Evolutionary conservation across 805 yeast species (phyloP), one percentile per base, ranked within the genome.

Genomic region (Candida ipomoeae): DNA sequence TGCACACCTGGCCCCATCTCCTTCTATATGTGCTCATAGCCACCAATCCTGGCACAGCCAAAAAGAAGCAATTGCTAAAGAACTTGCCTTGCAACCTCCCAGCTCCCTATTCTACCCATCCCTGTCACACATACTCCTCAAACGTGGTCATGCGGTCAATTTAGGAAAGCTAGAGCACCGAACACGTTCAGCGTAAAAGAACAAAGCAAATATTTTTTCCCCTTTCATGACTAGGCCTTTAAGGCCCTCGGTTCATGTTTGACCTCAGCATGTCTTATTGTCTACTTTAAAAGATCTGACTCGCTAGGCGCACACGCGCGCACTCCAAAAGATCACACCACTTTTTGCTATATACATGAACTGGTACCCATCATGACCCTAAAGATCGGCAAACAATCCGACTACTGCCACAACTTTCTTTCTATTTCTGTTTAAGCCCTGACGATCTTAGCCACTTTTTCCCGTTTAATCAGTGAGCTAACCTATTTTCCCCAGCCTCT

Each of bases 261-360:
- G 20, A 17, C 11, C 20, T n/a, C 6, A 3, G 20, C 14, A 13
- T 10, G 40, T 8, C n/a, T 37, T 5, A 37, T 37, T 39, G 41
- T 39, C 31, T 14, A 14, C 14, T 41, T 10, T 18, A 10, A 23
- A 26, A 13, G 21, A 18, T 14, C 11, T 41, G 21, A 13, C 35
- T n/a, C 23, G 33, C 32, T 34, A 18, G 29, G 34, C 20, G 31
- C 38, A 21, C 15, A 32, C 13, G 46, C 32, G 46, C 46, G 46
- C 46, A 15, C 18, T n/a, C 32, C 21, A 20, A 43, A 34, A 39
- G 32, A 43, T 43, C 46, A 43, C 46, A 43, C 46, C 46, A 43
- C 46, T 43, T 43, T 40, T 41, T 15, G 6, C n/a, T 43, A 34
- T 43, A 34, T 43, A 34, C 46, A 43, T 15, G 46, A 43, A 18